Conservation (phyloP, 176 grass and related monocot species). For the Dactylis glomerata region DNA sequence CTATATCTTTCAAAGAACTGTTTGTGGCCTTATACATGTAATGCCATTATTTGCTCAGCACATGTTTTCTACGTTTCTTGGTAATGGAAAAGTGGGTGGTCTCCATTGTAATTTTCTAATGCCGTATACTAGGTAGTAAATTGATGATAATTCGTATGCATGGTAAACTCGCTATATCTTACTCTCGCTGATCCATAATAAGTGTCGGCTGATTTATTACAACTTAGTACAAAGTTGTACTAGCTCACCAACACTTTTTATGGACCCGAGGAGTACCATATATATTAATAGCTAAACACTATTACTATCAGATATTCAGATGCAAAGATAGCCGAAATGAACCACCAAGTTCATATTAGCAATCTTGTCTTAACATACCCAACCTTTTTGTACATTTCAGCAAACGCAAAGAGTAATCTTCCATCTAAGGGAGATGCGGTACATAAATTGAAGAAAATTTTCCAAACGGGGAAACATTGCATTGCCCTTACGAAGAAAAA, state of each 20-base stretch:
- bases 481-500: neutral
- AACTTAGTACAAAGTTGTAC: no score
- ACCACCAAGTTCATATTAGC: neutral
- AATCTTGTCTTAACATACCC: neutral
- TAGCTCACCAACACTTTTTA: no score
- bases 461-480: neutral
- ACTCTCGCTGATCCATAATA: no score
- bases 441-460: conserved; percentile 11
- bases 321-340: neutral
- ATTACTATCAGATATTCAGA: neutral
- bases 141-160: neutral
- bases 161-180: neutral
- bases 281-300: no score
- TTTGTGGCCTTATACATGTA: neutral
- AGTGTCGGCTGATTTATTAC: no score
- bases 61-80: no score
- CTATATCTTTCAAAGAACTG: neutral
- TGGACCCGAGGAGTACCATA: no score
- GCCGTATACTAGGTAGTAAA: neutral
- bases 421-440: conserved; percentile 8
- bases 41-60: neutral
- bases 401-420: neutral
- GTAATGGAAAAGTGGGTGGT: neutral
- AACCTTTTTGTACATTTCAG: conserved; percentile 5
- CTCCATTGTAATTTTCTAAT: neutral